These are phyloP conservation scores for Asterochloris erici DNA, from an alignment of 139 green algal genomes.

Conservation along the genomic window DNA sequence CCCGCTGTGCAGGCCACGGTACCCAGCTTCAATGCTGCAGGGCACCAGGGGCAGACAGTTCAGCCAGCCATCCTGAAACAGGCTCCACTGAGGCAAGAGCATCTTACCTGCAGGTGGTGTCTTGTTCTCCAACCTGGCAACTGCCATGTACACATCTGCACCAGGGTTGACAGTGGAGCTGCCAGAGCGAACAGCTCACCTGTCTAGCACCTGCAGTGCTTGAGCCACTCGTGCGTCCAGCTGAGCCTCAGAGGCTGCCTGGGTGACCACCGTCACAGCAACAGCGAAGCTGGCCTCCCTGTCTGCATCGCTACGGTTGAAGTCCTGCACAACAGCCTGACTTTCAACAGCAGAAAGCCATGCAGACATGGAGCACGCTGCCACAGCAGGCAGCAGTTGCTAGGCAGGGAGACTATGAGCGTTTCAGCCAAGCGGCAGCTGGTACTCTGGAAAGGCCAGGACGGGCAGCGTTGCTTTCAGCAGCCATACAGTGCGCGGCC, in stretches of 20 bases:
- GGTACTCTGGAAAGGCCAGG: too few relatives aligned
- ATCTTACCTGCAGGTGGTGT: neutral
- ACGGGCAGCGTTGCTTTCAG: too few relatives aligned
- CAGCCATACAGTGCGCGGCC: too few relatives aligned
- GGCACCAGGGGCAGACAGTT: neutral
- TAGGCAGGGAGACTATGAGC: too few relatives aligned
- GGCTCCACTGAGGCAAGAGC: neutral
- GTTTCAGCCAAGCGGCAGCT: too few relatives aligned
- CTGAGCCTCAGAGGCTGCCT: constrained; percentile 40
- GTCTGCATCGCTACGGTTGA: constrained; percentile 32
- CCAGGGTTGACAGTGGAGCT: neutral
- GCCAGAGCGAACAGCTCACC: neutral
- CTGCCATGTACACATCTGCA: neutral
- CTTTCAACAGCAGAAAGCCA: too few relatives aligned
- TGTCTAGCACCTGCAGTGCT: constrained; percentile 34
- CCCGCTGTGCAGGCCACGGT: constrained; percentile 16
- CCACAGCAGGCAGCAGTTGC: too few relatives aligned
- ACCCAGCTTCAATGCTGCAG: constrained; percentile 22
- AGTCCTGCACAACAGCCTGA: constrained; percentile 25
- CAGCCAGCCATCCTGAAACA: neutral
- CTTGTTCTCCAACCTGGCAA: neutral
- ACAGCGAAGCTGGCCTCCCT: constrained; percentile 42
- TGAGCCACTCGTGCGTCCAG: constrained; percentile 36
- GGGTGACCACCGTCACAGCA: constrained; percentile 43
- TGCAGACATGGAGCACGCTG: too few relatives aligned